Percentiles rank a stretch among this genome's conserved stretches.
Evolutionary conservation across 768 basidiomycete genomes (phyloP).

Genomic region (Pisolithus orientalis): DNA sequence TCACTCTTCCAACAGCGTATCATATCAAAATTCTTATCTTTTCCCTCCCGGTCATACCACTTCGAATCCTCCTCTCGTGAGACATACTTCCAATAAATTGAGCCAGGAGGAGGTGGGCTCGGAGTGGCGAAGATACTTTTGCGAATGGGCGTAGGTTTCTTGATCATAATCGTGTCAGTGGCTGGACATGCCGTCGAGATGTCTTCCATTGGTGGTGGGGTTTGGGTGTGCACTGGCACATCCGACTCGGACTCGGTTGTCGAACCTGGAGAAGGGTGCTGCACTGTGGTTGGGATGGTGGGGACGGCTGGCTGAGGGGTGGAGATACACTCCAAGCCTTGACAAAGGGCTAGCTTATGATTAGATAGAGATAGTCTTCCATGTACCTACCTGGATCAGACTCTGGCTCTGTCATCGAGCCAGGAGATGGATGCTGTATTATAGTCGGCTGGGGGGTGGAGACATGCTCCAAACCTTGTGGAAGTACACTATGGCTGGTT

Average conservation of each 20-base stretch:
- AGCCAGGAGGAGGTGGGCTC: neutral
- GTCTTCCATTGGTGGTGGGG: neutral
- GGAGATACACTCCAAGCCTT: neutral
- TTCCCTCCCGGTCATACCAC: neutral
- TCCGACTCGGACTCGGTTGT: neutral
- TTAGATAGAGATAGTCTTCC: neutral
- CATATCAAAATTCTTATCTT: neutral
- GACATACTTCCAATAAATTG: slow-evolving; percentile 1
- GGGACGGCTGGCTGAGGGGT: neutral
- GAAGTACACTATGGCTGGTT: neutral
- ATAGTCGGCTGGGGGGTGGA: too few relatives aligned
- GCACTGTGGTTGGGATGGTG: neutral
- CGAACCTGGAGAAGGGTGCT: neutral
- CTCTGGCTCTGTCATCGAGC: neutral
- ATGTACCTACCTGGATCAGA: neutral
- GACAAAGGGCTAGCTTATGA: too few relatives aligned
- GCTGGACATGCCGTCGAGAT: neutral
- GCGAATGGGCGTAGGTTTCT: neutral
- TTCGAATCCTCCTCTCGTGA: neutral
- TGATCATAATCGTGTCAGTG: neutral
- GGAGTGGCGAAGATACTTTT: neutral
- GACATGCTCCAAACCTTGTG: neutral
- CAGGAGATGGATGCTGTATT: neutral
- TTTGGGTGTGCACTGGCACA: neutral
- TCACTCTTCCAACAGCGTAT: neutral